phyloP scores from a whole-genome alignment of 345 rosid genomes.

The Crucihimalaya himalaica region DNA sequence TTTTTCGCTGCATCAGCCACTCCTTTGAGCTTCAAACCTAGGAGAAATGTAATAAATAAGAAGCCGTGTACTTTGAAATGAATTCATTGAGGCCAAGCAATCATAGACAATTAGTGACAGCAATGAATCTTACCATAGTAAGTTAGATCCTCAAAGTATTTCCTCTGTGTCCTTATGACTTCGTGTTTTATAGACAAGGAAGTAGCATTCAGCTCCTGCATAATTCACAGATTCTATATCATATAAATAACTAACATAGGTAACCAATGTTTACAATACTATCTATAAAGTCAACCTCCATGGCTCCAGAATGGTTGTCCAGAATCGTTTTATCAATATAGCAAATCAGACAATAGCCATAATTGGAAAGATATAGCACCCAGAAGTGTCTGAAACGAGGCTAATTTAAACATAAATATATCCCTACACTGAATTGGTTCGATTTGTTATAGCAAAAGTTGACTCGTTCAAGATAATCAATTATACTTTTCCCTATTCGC shows the following conservation, averaged over 20 bases:
- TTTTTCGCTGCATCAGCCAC: conserved; percentile 81
- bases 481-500: neutral
- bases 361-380: neutral
- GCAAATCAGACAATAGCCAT: conserved; percentile 15
- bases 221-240: conserved; percentile 13
- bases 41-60: conserved; percentile 8
- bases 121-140: conserved; percentile 58
- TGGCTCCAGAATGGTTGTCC: conserved; percentile 53
- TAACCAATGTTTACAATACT: conserved; percentile 13
- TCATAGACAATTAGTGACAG: conserved; percentile 5
- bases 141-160: conserved; percentile 61
- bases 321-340: conserved; percentile 37
- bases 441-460: conserved; percentile 1
- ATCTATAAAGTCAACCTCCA: conserved; percentile 56
- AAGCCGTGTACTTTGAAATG: conserved; percentile 17
- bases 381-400: conserved; percentile 4
- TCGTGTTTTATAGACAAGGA: conserved; percentile 68
- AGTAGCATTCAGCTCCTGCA: conserved; percentile 68
- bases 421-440: neutral
- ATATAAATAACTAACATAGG: neutral
- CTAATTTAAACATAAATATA: neutral
- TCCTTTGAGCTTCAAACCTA: conserved; percentile 81
- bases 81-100: conserved; percentile 27
- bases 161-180: conserved; percentile 58
- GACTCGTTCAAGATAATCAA: neutral